Evolutionary conservation across 805 yeast species (phyloP).

Genomic region (Cyberlindnera petersonii): DNA sequence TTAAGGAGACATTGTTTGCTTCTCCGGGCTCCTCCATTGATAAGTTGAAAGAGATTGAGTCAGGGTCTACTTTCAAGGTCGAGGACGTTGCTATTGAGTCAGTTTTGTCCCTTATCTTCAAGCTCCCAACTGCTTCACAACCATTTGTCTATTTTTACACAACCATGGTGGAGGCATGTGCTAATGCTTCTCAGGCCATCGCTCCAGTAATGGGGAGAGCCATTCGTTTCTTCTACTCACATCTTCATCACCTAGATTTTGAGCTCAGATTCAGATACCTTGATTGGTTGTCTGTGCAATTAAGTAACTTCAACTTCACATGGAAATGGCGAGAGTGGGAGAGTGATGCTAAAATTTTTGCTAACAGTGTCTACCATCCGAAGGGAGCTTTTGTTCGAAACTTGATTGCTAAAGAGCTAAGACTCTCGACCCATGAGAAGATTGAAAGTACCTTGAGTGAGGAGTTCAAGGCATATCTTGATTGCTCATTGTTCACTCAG

Average conservation of each 20-base stretch:
- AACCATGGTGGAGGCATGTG: constrained; percentile 81
- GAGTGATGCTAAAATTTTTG: constrained; percentile 45
- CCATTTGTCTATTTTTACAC: constrained; percentile 78
- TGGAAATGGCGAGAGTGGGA: constrained; percentile 99
- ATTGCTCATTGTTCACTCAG: constrained; percentile 35
- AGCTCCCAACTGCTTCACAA: constrained; percentile 63
- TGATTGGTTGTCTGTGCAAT: constrained; percentile 91
- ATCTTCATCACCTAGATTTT: constrained; percentile 64
- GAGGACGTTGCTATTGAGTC: constrained; percentile 88
- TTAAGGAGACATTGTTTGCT: constrained; percentile 61
- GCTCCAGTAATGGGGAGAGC: constrained; percentile 96
- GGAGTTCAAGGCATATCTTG: constrained; percentile 48
- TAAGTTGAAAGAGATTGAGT: constrained; percentile 44
- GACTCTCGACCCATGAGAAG: constrained; percentile 71
- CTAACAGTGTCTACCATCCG: constrained; percentile 59
- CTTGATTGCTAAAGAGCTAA: constrained; percentile 75
- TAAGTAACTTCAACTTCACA: constrained; percentile 88
- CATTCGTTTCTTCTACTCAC: constrained; percentile 71
- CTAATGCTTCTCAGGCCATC: constrained; percentile 72
- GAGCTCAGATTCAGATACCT: constrained; percentile 69
- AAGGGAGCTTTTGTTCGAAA: constrained; percentile 69
- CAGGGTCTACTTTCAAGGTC: constrained; percentile 74
- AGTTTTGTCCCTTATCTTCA: constrained; percentile 71
- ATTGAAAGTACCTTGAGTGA: constrained; percentile 69
- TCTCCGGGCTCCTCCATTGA: constrained; percentile 77